A percentile compares a stretch with the other conserved stretches of the same genome.
phyloP scores from a whole-genome alignment of 129 eudicot species.

The Sambucus nigra region DNA sequence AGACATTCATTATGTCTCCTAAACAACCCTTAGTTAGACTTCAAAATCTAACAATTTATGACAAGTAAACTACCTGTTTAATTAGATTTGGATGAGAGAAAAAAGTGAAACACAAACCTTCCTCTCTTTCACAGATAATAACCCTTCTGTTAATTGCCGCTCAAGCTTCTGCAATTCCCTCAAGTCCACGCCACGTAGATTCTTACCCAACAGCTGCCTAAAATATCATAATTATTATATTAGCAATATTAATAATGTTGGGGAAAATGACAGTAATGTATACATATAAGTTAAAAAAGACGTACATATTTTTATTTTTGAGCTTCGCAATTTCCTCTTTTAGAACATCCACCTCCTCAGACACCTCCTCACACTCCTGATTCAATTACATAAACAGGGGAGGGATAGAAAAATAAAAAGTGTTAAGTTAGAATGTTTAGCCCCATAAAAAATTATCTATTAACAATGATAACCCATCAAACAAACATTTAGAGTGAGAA shows the following conservation, averaged over 20 bases:
- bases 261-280: background rate
- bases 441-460: background rate
- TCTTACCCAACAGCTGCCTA: constrained; percentile 61
- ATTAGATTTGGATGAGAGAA: background rate
- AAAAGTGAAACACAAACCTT: constrained; percentile 34
- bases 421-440: constrained; percentile 1
- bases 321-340: constrained; percentile 59
- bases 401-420: background rate
- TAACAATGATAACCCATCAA: background rate
- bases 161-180: constrained; percentile 51
- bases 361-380: constrained; percentile 25
- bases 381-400: background rate
- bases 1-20: background rate
- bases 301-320: constrained; percentile 49
- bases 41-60: background rate
- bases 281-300: background rate
- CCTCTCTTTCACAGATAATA: constrained; percentile 46
- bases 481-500: background rate
- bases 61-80: background rate
- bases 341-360: constrained; percentile 38
- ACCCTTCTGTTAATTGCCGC: constrained; percentile 47
- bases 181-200: constrained; percentile 39
- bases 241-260: background rate
- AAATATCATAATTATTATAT: background rate
- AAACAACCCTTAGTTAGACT: background rate